These are phyloP conservation scores for Theileria sp. DNA, from an alignment of 169 alveolate species.

Conservation along the genomic window DNA sequence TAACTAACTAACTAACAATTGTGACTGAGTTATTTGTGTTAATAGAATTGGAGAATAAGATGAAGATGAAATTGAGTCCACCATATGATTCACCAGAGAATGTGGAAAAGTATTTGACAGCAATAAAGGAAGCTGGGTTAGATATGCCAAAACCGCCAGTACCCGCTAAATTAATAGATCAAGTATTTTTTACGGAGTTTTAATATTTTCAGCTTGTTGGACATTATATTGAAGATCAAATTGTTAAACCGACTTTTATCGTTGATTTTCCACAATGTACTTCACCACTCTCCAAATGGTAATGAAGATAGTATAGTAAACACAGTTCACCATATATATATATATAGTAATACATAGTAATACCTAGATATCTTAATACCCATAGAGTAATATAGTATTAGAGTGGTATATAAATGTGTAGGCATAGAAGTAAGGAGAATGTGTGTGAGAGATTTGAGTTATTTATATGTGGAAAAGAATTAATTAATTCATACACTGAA, in stretches of 20 bases:
- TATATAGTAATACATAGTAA: too few species aligned
- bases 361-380: too few species aligned
- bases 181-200: conserved; percentile 71
- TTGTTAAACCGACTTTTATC: conserved; percentile 92
- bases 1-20: too few species aligned
- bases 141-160: conserved; percentile 78
- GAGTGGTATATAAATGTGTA: conserved; percentile 35
- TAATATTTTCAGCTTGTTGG: conserved; percentile 78
- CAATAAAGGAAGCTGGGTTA: conserved; percentile 67
- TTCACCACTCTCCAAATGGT: conserved; percentile 99
- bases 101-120: conserved; percentile 64
- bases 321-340: too few species aligned
- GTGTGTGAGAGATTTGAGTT: conserved; percentile 91
- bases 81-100: conserved; percentile 79
- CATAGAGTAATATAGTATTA: too few species aligned
- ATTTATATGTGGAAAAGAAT: conserved; percentile 88
- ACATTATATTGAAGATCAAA: conserved; percentile 93
- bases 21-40: background rate
- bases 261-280: conserved; percentile 98
- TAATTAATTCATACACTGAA: conserved; percentile 91
- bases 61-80: conserved; percentile 74
- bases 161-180: conserved; percentile 76
- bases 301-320: conserved; percentile 10
- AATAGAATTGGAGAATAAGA: conserved; percentile 81
- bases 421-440: conserved; percentile 80